Conservation (phyloP, 2,329 filamentous ascomycete genomes). For the Knoxdaviesia capensis region DNA sequence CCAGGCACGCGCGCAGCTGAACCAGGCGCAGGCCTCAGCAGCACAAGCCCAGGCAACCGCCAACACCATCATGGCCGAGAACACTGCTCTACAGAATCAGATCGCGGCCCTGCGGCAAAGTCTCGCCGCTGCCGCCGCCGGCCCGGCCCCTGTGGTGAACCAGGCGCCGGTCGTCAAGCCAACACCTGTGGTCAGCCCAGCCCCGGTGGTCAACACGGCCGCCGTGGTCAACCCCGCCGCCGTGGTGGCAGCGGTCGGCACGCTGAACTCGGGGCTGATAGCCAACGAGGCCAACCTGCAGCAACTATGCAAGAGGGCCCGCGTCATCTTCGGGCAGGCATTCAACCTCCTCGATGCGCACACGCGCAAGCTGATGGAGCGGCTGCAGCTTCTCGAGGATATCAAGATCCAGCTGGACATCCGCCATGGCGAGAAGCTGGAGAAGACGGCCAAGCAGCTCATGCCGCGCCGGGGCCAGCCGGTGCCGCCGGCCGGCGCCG, state of each 20-base stretch:
- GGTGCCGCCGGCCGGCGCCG: neutral
- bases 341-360: too few species aligned
- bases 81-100: neutral
- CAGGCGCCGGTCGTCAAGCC: too few species aligned
- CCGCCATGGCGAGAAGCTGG: neutral
- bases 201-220: too few species aligned
- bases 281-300: neutral
- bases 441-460: neutral
- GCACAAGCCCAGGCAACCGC: neutral
- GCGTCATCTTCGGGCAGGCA: too few species aligned
- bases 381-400: neutral
- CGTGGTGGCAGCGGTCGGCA: neutral
- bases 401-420: neutral
- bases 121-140: too few species aligned
- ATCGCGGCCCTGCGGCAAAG: neutral
- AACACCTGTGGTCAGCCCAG: too few species aligned
- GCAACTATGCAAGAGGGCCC: too few species aligned
- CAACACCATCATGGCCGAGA: neutral
- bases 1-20: too few species aligned
- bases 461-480: neutral
- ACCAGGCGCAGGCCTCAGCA: too few species aligned
- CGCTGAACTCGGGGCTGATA: neutral
- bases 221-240: too few species aligned
- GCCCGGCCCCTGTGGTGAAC: too few species aligned
- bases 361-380: too few species aligned